Evolutionary conservation across 345 rosid genomes (phyloP).

Genomic region (Excoecaria cochinchinensis): DNA sequence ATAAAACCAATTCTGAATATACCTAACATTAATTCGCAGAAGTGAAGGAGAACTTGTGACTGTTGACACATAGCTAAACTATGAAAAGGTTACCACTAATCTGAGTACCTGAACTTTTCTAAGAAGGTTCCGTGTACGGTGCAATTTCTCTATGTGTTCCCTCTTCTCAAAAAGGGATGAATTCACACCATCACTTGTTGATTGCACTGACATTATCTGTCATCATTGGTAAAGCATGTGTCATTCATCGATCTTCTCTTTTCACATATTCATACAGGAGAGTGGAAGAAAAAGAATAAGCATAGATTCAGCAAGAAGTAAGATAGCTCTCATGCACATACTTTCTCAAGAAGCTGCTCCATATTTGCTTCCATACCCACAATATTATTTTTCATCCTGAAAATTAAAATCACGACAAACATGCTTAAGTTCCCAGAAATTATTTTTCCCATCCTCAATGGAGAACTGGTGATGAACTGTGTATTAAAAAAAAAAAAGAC

Average conservation of each 20-base stretch:
- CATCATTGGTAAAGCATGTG: conserved; percentile 1
- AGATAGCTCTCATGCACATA: conserved; percentile 20
- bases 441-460: neutral
- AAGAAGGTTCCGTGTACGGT: conserved; percentile 91
- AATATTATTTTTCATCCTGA: conserved; percentile 97
- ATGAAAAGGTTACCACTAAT: neutral
- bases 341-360: conserved; percentile 96
- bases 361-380: conserved; percentile 96
- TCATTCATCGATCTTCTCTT: neutral
- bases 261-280: neutral
- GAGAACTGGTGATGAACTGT: neutral
- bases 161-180: conserved; percentile 89
- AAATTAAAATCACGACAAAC: conserved; percentile 12
- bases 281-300: neutral
- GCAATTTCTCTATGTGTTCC: conserved; percentile 94
- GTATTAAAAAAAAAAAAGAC: neutral
- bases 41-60: neutral
- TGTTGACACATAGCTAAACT: conserved; percentile 5
- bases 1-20: neutral
- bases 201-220: conserved; percentile 96
- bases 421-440: neutral
- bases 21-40: neutral
- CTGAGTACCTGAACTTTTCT: conserved; percentile 88
- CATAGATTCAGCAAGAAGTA: neutral
- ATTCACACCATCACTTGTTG: conserved; percentile 95